A percentile compares a stretch with the other conserved stretches of the same genome.
phyloP scores from a whole-genome alignment of 2,329 filamentous ascomycete genomes.

The Gnomoniopsis sp. region DNA sequence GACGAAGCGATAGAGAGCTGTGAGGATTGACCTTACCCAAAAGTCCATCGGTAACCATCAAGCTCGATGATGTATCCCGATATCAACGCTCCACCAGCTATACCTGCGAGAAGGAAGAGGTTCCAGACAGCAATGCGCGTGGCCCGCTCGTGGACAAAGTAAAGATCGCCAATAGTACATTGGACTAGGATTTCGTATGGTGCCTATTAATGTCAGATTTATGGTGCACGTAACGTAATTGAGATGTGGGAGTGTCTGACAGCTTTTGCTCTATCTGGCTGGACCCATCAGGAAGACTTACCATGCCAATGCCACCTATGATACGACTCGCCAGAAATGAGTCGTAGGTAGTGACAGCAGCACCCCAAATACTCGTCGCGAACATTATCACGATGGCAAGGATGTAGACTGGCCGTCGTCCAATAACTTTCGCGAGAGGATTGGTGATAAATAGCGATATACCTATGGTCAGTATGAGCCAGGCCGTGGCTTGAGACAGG shows the following conservation, averaged over 20 bases:
- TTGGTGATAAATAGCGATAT: constrained; percentile 47
- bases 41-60: constrained; percentile 41
- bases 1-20: no score
- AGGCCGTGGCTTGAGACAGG: constrained; percentile 43
- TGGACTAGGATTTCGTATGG: constrained; percentile 50
- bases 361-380: constrained; percentile 45
- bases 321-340: constrained; percentile 45
- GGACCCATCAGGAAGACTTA: constrained; percentile 20
- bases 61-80: constrained; percentile 37
- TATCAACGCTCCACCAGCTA: constrained; percentile 38
- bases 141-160: constrained; percentile 43
- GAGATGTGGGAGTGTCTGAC: no score
- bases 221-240: no score
- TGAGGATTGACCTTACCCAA: constrained; percentile 26
- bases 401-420: constrained; percentile 47
- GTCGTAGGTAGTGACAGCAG: constrained; percentile 37
- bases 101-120: constrained; percentile 36
- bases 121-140: constrained; percentile 40
- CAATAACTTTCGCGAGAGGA: constrained; percentile 48
- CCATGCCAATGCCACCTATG: constrained; percentile 45
- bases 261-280: no score
- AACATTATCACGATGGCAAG: constrained; percentile 44
- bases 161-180: constrained; percentile 45
- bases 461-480: constrained; percentile 46
- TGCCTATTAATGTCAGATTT: no score